Conservation (phyloP, 768 basidiomycete species). For the Lactarius hatsudake region DNA sequence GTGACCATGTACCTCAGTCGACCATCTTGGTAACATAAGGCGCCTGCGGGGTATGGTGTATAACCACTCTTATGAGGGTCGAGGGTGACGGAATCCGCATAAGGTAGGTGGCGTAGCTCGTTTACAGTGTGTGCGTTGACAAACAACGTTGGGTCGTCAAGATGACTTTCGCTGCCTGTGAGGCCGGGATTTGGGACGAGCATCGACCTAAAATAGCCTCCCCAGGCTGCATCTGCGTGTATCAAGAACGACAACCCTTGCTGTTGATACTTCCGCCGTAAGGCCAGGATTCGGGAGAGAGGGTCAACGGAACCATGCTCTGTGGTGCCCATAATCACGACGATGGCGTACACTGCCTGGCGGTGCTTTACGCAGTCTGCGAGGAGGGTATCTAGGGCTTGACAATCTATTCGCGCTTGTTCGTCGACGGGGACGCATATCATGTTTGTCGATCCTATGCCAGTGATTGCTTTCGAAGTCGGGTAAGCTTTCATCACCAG, state of each 20-base stretch:
- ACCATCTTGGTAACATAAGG: conserved; percentile 41
- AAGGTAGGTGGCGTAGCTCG: conserved; percentile 31
- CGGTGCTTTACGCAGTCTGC: conserved; percentile 34
- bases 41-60: conserved; percentile 44
- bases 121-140: conserved; percentile 33
- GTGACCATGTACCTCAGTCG: conserved; percentile 39
- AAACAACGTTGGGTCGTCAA: conserved; percentile 32
- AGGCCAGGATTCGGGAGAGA: conserved; percentile 36
- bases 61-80: conserved; percentile 47
- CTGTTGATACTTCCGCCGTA: conserved; percentile 35
- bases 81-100: conserved; percentile 41
- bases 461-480: conserved; percentile 38
- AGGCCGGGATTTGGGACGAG: conserved; percentile 26
- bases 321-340: conserved; percentile 44
- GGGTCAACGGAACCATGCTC: conserved; percentile 47
- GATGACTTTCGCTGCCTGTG: background rate
- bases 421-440: conserved; percentile 38
- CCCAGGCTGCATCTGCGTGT: conserved; percentile 49
- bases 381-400: conserved; percentile 32
- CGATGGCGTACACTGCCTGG: conserved; percentile 42
- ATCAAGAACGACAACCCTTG: conserved; percentile 41
- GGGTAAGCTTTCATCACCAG: background rate
- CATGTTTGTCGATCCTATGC: conserved; percentile 42
- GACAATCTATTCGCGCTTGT: conserved; percentile 37
- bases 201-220: conserved; percentile 43